phyloP scores from a whole-genome alignment of 2,329 filamentous ascomycete species.

The Nigrospora sphaerica region DNA sequence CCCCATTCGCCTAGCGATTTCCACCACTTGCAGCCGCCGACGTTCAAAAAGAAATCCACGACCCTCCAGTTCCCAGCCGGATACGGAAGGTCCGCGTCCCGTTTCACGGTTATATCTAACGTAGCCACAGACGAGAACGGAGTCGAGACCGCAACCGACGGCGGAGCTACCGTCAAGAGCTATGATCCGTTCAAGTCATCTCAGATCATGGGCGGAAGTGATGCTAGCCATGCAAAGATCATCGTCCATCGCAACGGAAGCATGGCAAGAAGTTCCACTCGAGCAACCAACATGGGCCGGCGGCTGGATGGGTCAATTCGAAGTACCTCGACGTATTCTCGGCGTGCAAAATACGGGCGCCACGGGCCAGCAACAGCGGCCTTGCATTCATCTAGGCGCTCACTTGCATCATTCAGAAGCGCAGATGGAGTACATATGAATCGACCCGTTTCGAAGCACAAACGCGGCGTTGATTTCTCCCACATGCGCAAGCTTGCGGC shows the following conservation, averaged over 20 bases:
- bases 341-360: slow-evolving; percentile 13
- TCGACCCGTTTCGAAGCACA: slow-evolving; percentile 38
- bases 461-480: slow-evolving; percentile 49
- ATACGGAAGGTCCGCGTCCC: slow-evolving; percentile 47
- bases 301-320: slow-evolving; percentile 26
- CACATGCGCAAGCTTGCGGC: slow-evolving; percentile 32
- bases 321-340: slow-evolving; percentile 22
- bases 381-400: slow-evolving; percentile 28
- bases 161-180: slow-evolving; percentile 46
- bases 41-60: slow-evolving; percentile 53
- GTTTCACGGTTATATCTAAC: slow-evolving; percentile 60
- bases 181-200: slow-evolving; percentile 83
- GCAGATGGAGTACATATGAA: slow-evolving; percentile 31
- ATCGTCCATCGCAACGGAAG: slow-evolving; percentile 55
- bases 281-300: slow-evolving; percentile 17
- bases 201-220: slow-evolving; percentile 36
- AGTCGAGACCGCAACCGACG: slow-evolving; percentile 23
- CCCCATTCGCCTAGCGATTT: slow-evolving; percentile 88
- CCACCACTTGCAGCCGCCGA: slow-evolving; percentile 62
- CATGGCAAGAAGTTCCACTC: slow-evolving; percentile 15
- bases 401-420: slow-evolving; percentile 44
- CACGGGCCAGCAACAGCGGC: slow-evolving; percentile 19
- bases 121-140: slow-evolving; percentile 38
- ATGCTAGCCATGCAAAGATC: slow-evolving; percentile 58
- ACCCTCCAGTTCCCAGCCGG: slow-evolving; percentile 49